Evolutionary conservation across 2,329 filamentous ascomycete genomes (phyloP).

Genomic region (Lasiodiplodia theobromae): DNA sequence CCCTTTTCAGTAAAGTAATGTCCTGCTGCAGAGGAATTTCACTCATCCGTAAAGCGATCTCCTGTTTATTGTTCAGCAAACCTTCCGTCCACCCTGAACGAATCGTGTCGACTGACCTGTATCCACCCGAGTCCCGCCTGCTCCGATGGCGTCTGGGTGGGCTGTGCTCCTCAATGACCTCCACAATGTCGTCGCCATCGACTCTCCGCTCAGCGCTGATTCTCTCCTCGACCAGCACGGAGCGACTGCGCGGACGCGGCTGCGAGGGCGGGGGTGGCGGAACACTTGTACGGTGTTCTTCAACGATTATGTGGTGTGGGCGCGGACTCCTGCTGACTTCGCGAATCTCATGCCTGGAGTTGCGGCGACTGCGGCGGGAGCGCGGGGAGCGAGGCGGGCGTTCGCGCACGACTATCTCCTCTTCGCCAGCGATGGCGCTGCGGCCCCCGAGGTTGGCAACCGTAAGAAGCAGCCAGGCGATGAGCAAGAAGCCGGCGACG

Average conservation of each 20-base stretch:
- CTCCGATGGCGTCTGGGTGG: slow-evolving; percentile 48
- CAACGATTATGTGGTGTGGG: slow-evolving; percentile 47
- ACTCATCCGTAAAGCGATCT: slow-evolving; percentile 13
- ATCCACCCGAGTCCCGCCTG: slow-evolving; percentile 49
- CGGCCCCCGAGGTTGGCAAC: slow-evolving; percentile 45
- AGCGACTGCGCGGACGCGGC: slow-evolving; percentile 40
- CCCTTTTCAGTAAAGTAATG: not conserved
- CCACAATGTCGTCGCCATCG: slow-evolving; percentile 61
- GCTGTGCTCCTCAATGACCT: slow-evolving; percentile 65
- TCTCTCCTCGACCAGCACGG: slow-evolving; percentile 54
- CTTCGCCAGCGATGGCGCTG: slow-evolving; percentile 56
- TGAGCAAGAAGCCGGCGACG: slow-evolving; percentile 60
- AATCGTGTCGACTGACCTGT: slow-evolving; percentile 57
- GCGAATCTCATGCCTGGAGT: slow-evolving; percentile 44
- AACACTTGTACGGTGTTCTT: slow-evolving; percentile 38
- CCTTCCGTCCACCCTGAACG: slow-evolving; percentile 43
- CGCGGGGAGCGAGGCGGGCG: slow-evolving; percentile 38
- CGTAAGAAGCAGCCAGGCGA: slow-evolving; percentile 59
- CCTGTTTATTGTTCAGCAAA: slow-evolving; percentile 19
- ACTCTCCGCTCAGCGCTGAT: slow-evolving; percentile 41
- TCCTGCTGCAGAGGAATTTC: not conserved
- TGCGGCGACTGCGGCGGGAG: slow-evolving; percentile 42
- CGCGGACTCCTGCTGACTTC: slow-evolving; percentile 48
- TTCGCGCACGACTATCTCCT: slow-evolving; percentile 64
- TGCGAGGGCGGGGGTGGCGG: slow-evolving; percentile 33